Evolutionary conservation across 305 asterid species (phyloP), one percentile per base, ranked within the genome.

Genomic region (Solanum hybrid): DNA sequence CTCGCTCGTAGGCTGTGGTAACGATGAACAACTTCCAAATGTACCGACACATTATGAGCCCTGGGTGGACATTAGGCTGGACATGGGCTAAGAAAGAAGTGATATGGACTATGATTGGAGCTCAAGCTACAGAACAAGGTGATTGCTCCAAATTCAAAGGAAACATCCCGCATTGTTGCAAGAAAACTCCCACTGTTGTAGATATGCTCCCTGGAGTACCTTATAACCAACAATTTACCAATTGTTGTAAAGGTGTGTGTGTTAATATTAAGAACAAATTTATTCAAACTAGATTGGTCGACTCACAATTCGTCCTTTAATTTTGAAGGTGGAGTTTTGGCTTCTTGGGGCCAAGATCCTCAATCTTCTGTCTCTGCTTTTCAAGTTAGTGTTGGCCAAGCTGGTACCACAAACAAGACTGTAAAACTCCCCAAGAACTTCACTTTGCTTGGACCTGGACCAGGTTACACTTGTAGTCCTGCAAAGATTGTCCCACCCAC

Each of bases 381-480:
- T 73, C 38, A 86, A 86, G 36, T 86, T 29, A 40, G 66, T 66
- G 88, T 86, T 36, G 88, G 88, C 17, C 79, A 66, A 36, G 66
- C 81, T 29, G 88, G 88, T 35, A 86, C 36, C 17, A 35, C 88
- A 71, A 86, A 86, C 37, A 69, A 37, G 60, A 86, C 88, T 13
- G 81, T 86, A 4, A 86, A 40, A 27, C 38, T 86, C 22, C 88
- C 88, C 17, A 36, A 86, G 69, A 86, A 66, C 40, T 86, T 86
- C 88, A 37, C 81, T 40, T 86, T 86, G 56, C 80, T 66, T 35
- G 88, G 56, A 7, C 88, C 88, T 37, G 81, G 88, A 73, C 95
- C 94, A 1, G 98, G 98, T 1, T 96, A 96, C 90, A 95, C 98
- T 82, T 95, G 98, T 88, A 97, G 97, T 45, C 98, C 98, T 6